phyloP scores from a whole-genome alignment of 108 stramenopile species.

The Nitzschia sp. region DNA sequence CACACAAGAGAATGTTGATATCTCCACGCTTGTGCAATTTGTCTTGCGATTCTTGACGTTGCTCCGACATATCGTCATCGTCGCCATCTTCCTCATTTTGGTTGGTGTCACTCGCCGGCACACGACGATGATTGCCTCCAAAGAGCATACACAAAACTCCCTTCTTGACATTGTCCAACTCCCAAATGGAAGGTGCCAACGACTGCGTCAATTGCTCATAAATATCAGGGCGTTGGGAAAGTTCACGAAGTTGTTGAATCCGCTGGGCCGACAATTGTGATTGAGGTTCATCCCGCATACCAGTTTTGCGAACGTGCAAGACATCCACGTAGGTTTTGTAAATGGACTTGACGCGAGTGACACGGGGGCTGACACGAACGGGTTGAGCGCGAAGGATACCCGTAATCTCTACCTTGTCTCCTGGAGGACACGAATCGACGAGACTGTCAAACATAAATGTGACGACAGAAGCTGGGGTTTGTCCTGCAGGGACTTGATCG shows the following conservation, averaged over 20 bases:
- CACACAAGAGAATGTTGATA: slow-evolving; percentile 97
- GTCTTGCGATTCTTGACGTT: slow-evolving; percentile 36
- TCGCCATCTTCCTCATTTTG: slow-evolving; percentile 36
- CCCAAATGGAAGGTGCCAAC: slow-evolving; percentile 98
- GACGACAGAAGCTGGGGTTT: slow-evolving; percentile 94
- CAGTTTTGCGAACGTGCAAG: slow-evolving; percentile 87
- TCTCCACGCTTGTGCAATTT: slow-evolving; percentile 92
- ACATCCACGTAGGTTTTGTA: slow-evolving; percentile 99
- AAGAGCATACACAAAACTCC: slow-evolving; percentile 98
- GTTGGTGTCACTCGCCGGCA: slow-evolving; percentile 49
- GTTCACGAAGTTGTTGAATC: slow-evolving; percentile 62
- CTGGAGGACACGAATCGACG: slow-evolving; percentile 94
- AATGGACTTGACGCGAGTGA: slow-evolving; percentile 83
- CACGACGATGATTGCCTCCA: slow-evolving; percentile 85
- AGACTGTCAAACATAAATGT: slow-evolving; percentile 97
- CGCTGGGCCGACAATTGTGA: slow-evolving; percentile 55
- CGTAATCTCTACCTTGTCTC: slow-evolving; percentile 96
- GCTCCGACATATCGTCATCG: slow-evolving; percentile 35
- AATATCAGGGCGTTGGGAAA: slow-evolving; percentile 73
- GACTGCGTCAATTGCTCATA: slow-evolving; percentile 83
- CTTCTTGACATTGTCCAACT: slow-evolving; percentile 97
- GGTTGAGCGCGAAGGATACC: slow-evolving; percentile 96
- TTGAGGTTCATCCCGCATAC: slow-evolving; percentile 26
- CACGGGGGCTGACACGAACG: slow-evolving; percentile 84
- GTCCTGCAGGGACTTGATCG: slow-evolving; percentile 96